Percentiles rank a stretch among this genome's conserved stretches.
Evolutionary conservation across 352 stramenopile genomes (phyloP).

Genomic region (Aphanomyces cochlioides): DNA sequence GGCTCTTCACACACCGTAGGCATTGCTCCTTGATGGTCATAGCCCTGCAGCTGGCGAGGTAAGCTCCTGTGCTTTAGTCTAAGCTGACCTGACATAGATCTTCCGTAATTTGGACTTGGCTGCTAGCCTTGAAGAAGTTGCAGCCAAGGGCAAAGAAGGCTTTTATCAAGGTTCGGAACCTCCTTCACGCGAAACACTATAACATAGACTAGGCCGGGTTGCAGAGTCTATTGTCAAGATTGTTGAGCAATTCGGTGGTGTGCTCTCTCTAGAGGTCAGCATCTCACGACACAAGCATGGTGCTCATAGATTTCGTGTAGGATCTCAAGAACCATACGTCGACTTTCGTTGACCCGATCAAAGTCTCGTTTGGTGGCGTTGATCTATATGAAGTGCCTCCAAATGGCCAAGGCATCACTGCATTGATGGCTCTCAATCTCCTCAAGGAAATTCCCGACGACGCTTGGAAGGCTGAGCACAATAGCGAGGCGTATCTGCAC

Average conservation of each 20-base stretch:
- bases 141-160: constrained; percentile 76
- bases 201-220: constrained; percentile 46
- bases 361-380: constrained; percentile 76
- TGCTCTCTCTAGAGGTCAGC: constrained; percentile 51
- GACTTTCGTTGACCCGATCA: constrained; percentile 90
- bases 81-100: constrained; percentile 33
- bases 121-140: constrained; percentile 80
- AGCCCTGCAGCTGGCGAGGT: constrained; percentile 57
- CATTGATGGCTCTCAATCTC: constrained; percentile 92
- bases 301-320: constrained; percentile 31
- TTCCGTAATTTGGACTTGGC: constrained; percentile 88
- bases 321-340: constrained; percentile 86
- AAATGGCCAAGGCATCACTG: constrained; percentile 95
- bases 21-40: constrained; percentile 52
- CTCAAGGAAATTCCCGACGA: constrained; percentile 57
- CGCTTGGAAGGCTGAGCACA: constrained; percentile 35
- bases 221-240: constrained; percentile 86
- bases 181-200: constrained; percentile 4
- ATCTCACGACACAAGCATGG: not conserved
- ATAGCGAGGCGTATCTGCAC: constrained; percentile 81
- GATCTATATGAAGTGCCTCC: constrained; percentile 93
- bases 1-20: constrained; percentile 23
- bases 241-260: constrained; percentile 53
- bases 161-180: constrained; percentile 52
- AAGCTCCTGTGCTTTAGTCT: not conserved